Evolutionary conservation across 495 filamentous ascomycete species (phyloP).

Genomic region (Clavariopsis aquatica): DNA sequence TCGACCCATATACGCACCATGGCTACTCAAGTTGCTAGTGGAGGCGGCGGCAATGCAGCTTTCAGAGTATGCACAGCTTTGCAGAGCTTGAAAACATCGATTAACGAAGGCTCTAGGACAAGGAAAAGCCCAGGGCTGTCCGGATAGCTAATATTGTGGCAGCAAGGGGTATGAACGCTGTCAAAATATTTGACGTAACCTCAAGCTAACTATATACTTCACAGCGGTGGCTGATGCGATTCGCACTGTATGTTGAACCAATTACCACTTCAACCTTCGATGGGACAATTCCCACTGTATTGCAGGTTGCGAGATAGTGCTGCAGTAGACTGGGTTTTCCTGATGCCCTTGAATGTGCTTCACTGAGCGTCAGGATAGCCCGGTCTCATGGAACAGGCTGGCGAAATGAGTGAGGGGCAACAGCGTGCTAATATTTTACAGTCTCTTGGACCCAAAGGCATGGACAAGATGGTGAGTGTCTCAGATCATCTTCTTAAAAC

Average conservation of each 20-base stretch:
- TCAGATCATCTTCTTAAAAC: background rate
- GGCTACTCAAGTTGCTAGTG: constrained; percentile 51
- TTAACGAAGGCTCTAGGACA: constrained; percentile 64
- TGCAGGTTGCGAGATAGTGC: background rate
- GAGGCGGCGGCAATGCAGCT: constrained; percentile 63
- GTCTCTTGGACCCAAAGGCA: constrained; percentile 73
- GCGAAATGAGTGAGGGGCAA: constrained; percentile 1
- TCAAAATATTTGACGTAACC: constrained; percentile 30
- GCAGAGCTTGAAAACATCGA: constrained; percentile 23
- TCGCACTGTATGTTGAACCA: constrained; percentile 62
- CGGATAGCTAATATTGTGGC: constrained; percentile 94
- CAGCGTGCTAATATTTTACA: constrained; percentile 40
- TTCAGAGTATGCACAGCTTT: constrained; percentile 67
- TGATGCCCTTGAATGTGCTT: background rate
- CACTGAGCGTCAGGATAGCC: background rate
- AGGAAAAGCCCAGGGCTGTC: constrained; percentile 98
- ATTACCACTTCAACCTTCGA: background rate
- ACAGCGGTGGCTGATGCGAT: constrained; percentile 95
- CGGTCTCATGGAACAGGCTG: background rate
- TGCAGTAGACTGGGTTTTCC: background rate
- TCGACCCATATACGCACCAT: constrained; percentile 22
- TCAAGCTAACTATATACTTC: constrained; percentile 16
- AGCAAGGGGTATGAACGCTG: constrained; percentile 71
- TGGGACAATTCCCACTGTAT: background rate
- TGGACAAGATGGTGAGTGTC: constrained; percentile 88